Conservation (phyloP, 116 monocot species). For the Dioscorea cayenensis region DNA sequence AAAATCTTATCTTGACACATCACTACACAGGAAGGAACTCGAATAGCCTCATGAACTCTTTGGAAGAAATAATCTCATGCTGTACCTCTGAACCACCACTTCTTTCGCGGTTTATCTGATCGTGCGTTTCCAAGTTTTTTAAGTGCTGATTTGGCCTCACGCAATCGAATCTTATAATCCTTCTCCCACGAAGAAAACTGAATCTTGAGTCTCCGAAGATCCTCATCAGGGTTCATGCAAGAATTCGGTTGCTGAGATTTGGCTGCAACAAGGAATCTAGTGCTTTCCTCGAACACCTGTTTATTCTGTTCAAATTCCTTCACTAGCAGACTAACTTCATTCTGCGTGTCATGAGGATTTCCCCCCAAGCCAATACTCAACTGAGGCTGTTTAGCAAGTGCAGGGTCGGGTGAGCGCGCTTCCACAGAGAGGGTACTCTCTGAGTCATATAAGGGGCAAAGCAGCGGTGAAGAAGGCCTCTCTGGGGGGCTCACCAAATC, state of each 20-base stretch:
- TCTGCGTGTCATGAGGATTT: slow-evolving; percentile 10
- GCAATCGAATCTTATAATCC: slow-evolving; percentile 48
- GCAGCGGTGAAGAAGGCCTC: slow-evolving; percentile 20
- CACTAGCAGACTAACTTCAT: slow-evolving; percentile 26
- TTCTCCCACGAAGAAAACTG: slow-evolving; percentile 66
- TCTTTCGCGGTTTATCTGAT: slow-evolving; percentile 20
- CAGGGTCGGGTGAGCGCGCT: slow-evolving; percentile 16
- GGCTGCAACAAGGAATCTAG: slow-evolving; percentile 11
- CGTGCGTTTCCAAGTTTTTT: slow-evolving; percentile 27
- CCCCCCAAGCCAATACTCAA: slow-evolving; percentile 3
- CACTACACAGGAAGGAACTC: not conserved
- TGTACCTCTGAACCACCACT: slow-evolving; percentile 36
- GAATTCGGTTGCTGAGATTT: slow-evolving; percentile 19
- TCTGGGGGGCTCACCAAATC: slow-evolving; percentile 7
- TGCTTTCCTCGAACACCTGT: slow-evolving; percentile 56
- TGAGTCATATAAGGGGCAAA: slow-evolving; percentile 18
- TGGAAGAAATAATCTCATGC: not conserved
- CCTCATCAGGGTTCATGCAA: slow-evolving; percentile 36
- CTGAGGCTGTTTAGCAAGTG: slow-evolving; percentile 11
- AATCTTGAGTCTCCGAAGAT: slow-evolving; percentile 52
- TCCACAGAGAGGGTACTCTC: slow-evolving; percentile 30
- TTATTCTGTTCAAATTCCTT: slow-evolving; percentile 67
- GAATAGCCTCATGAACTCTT: too few relatives aligned
- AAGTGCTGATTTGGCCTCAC: slow-evolving; percentile 47
- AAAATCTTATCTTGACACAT: not conserved